Base-by-base conservation (phyloP, 1,284 basidiomycete genomes). In the Marasmius fiardii region DNA sequence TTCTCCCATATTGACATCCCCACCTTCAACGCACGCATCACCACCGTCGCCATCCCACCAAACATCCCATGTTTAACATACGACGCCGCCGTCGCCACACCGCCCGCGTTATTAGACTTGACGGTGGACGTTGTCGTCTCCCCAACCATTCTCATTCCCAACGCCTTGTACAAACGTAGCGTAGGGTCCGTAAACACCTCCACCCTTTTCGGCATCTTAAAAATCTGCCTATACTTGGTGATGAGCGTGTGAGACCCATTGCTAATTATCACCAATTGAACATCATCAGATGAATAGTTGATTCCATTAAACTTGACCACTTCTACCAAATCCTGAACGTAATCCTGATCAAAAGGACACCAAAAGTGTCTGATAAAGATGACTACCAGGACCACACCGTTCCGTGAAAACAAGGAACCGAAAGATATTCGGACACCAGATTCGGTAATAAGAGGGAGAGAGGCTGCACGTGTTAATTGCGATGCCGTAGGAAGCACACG, bases 321-420 rank as follows among this genome's bases (percentile, higher is more conserved):
- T 90, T 75, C 3, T 78, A 75, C 44, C 77, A 78, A 10, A 94
- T 75, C 33, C 84, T 85, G 53, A 76, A 94, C 83, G 69, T 95
- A 96, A 66, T 94, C 90, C 66, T 93, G 90, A 68, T 90, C 92
- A 31, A 85, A 72, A 2, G 88, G 85, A 64, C 91, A 94, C 85
- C 85, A 87, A 67, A 91, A 90, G 68, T 90, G 87, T 41, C 89
- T 76, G 60, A 90, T 81, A 71, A 91, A 90, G 47, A 88, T 67
- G 52, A 94, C 85, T 55, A 94, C 78, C 1, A 52, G 21, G 1
- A 33, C 45, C 31, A 34, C 44, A n/a, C 16, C 55, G 88, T 90
- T 66, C 77, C 28, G 24, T 5, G 24, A 16, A 49, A 49, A 31
- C 10, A 49, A n/a, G 4, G 24, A 31, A 11, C 47, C 47, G n/a